Base-by-base conservation (phyloP, 116 monocot species). In the Zostera marina region DNA sequence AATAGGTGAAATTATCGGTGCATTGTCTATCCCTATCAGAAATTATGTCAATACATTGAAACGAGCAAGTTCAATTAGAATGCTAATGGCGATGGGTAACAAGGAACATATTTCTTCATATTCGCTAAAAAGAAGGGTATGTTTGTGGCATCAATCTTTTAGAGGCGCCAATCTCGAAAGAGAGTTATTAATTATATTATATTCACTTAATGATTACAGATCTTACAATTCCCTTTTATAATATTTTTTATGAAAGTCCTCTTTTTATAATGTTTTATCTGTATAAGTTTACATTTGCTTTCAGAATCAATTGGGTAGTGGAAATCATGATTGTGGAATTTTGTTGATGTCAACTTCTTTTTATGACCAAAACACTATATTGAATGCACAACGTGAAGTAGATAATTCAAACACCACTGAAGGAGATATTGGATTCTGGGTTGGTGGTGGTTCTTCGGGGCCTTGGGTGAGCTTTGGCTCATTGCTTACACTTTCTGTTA, bases 1-100 rank as follows among this genome's bases (percentile, higher is more conserved):
- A 42, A 26, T 66, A 96, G 96, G 96, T 68, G 96, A 96, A 70
- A 79, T 89, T 13, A 64, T 89, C 49, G 96, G 89, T 63, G 74
- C 82, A 63, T 58, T 85, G 44, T 89, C 85, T 52, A 66, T 96
- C 51, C 85, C 96, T 60, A 63, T 96, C 52, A 80, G 74, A 63
- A 74, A 58, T 57, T 51, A 61, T 53, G 57, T 67, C 45, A 69
- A 60, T 69, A 61, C 68, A 58, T 72, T 96, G 59, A 89, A 83
- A 66, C 68, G 89, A 21, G 83, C 80, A 68, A 44, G 78, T 66
- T 96, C 96, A 70, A 59, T 84, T 32, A 85, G 72, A 63, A 70
- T 82, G 63, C 64, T 89, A 26, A 75, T 77, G 62, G 74, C 82
- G 66, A 71, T 71, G 48, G 62, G 67, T 70, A 66, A 78, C 54